phyloP scores from a whole-genome alignment of 441 rosid species.

The Gossypium davidsonii region DNA sequence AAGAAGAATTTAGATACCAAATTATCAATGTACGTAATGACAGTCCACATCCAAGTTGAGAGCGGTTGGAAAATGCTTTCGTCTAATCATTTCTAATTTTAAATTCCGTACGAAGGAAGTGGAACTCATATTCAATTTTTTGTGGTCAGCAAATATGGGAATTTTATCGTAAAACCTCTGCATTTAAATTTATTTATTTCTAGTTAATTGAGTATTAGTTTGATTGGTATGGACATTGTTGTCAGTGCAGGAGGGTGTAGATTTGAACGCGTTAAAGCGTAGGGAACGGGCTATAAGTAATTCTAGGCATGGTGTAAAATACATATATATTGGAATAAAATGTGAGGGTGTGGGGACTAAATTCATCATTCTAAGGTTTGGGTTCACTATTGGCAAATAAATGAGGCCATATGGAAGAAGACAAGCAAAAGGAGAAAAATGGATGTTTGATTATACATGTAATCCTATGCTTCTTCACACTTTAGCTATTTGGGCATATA shows the following conservation, averaged over 20 bases:
- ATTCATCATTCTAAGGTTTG: not conserved
- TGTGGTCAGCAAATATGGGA: not conserved
- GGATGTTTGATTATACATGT: not conserved
- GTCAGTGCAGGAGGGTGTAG: fast-evolving
- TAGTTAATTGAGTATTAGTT: too few relatives aligned
- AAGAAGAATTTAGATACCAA: not conserved
- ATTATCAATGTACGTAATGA: not conserved
- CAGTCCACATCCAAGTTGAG: not conserved
- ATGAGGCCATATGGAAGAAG: not conserved
- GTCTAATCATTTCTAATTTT: not conserved
- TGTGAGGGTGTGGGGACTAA: not conserved
- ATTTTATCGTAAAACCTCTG: not conserved
- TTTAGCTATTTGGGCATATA: not conserved
- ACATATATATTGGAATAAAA: not conserved
- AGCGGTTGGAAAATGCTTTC: not conserved
- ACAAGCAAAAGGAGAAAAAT: not conserved
- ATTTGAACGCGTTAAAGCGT: too few relatives aligned
- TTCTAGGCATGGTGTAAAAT: too few relatives aligned
- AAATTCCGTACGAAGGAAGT: not conserved
- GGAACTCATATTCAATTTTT: not conserved
- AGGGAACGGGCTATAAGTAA: too few relatives aligned
- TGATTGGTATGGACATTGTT: too few relatives aligned
- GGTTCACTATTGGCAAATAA: not conserved
- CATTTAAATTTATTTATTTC: not conserved
- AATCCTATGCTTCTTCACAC: conserved; percentile 6